These are phyloP conservation scores for Geotrichum armillariae DNA, from an alignment of 1,139 yeast species.

Conservation along the genomic window DNA sequence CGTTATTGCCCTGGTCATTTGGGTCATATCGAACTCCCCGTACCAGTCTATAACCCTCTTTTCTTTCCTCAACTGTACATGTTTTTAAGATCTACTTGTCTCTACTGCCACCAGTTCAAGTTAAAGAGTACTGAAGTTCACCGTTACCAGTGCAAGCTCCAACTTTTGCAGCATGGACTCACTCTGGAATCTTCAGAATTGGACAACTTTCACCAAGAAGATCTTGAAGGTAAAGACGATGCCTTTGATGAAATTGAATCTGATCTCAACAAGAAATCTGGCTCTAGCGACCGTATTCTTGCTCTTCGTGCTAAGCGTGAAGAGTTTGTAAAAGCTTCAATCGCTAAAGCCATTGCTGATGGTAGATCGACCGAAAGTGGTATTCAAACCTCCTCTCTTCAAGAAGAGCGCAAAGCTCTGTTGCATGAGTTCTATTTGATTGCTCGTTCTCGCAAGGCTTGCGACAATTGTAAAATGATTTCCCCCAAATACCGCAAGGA, in stretches of 20 bases:
- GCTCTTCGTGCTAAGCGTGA: slow-evolving; percentile 59
- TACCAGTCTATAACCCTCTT: slow-evolving; percentile 92
- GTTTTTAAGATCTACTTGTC: slow-evolving; percentile 79
- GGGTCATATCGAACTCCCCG: slow-evolving; percentile 96
- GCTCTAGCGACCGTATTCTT: slow-evolving; percentile 32
- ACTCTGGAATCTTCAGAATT: slow-evolving; percentile 73
- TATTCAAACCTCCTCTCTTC: slow-evolving; percentile 76
- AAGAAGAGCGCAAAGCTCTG: slow-evolving; percentile 79
- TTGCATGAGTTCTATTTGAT: slow-evolving; percentile 76
- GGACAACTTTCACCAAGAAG: slow-evolving; percentile 54
- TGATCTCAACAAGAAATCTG: slow-evolving; percentile 25
- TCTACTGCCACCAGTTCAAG: slow-evolving; percentile 86
- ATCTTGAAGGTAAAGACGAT: slow-evolving; percentile 8
- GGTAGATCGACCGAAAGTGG: slow-evolving; percentile 72
- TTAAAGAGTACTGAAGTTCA: slow-evolving; percentile 69
- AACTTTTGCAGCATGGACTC: slow-evolving; percentile 84
- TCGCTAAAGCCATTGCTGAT: slow-evolving; percentile 72
- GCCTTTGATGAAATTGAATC: slow-evolving; percentile 26
- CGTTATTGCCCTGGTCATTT: slow-evolving; percentile 97
- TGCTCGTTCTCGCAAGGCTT: slow-evolving; percentile 73
- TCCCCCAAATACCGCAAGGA: slow-evolving; percentile 94
- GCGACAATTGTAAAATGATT: slow-evolving; percentile 95
- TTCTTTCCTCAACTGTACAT: slow-evolving; percentile 90
- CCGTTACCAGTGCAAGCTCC: slow-evolving; percentile 72
- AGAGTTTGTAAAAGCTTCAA: slow-evolving; percentile 65